Evolutionary conservation across 345 rosid genomes (phyloP), one percentile per base, ranked within the genome.

Genomic region (Excoecaria agallocha): DNA sequence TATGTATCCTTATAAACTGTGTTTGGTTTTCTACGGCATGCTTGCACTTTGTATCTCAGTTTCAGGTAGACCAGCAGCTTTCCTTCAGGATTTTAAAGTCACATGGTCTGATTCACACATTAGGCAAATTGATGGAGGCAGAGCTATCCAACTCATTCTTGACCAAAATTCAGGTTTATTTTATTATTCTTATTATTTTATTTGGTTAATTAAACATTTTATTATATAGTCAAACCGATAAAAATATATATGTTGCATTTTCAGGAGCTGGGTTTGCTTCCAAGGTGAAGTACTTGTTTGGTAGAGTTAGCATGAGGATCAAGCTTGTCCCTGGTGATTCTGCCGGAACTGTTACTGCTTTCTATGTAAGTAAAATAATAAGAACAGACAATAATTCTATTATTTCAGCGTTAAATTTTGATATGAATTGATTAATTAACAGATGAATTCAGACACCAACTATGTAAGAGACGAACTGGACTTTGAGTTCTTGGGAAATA

Each of bases 341-440:
- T n/a, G 99, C 99, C 16, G 99, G 98, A 80, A 92, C 98, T 3
- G 98, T 94, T 82, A 88, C 99, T 1, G 99, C 99, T 79, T 94
- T 94, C 78, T 94, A 93, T 57, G 98, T 93, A 80, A 30, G 30
- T 0, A 2, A 30, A 30, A 30, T 30, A 30, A 30, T 30, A 30
- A 30, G 30, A 30, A 30, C 30, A 30, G 1, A 30, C 30, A 30
- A 30, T 30, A 30, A 30, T 30, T 30, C 30, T 30, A 30, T 30
- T 30, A 30, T 30, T 30, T 30, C 30, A 30, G 2, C 1, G 2
- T 30, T 30, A 30, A 43, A 43, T 6, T 4, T 43, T 51, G 65
- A 39, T 67, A 30, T 45, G 20, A 6, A 74, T 37, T 50, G 38
- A 46, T 46, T 61, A 1, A 5, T 12, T 5, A 81, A 71, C 55